Evolutionary conservation across 495 filamentous ascomycete species (phyloP).

Genomic region (Annulohypoxylon nitens): DNA sequence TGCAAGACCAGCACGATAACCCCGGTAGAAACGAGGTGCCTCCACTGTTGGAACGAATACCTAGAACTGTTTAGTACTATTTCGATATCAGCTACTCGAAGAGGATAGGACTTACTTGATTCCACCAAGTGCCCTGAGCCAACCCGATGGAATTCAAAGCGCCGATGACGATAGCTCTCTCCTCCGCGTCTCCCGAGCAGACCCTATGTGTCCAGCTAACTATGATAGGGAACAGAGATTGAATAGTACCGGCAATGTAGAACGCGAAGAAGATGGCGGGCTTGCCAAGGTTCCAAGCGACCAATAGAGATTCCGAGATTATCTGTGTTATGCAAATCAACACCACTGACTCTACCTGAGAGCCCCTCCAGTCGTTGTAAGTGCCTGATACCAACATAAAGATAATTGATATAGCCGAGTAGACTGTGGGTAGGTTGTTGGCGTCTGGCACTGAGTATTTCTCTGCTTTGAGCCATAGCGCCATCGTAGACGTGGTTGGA

Average conservation of each 20-base stretch:
- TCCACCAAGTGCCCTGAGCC: conserved; percentile 39
- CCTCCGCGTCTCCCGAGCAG: conserved; percentile 28
- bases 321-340: conserved; percentile 32
- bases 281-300: conserved; percentile 30
- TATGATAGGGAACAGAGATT: conserved; percentile 32
- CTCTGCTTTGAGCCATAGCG: conserved; percentile 33
- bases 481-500: conserved; percentile 30
- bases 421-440: conserved; percentile 32
- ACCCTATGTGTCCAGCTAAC: conserved; percentile 35
- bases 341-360: conserved; percentile 27
- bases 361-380: conserved; percentile 32
- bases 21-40: conserved; percentile 33
- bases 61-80: conserved; percentile 4
- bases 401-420: conserved; percentile 33
- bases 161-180: conserved; percentile 34
- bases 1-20: conserved; percentile 34
- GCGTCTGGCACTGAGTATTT: conserved; percentile 33
- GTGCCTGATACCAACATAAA: conserved; percentile 27
- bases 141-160: conserved; percentile 30
- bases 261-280: conserved; percentile 31
- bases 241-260: conserved; percentile 31
- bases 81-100: background rate
- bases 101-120: conserved; percentile 21
- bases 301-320: conserved; percentile 27
- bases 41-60: conserved; percentile 38